Evolutionary conservation across 768 basidiomycete species (phyloP).

Genomic region (Leucocoprinus leucothites): DNA sequence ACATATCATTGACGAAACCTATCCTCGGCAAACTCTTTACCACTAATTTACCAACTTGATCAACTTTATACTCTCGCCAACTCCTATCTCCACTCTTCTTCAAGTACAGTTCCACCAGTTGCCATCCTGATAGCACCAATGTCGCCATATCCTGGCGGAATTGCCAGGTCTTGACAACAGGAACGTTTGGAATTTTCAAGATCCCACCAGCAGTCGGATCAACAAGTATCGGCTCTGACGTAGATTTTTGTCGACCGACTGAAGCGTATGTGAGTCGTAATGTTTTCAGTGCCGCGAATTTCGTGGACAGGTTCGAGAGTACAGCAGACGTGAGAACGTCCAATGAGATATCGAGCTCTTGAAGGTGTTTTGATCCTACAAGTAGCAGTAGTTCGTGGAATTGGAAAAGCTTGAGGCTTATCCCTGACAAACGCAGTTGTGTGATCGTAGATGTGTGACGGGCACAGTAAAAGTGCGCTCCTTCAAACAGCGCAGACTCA

Average conservation of each 20-base stretch:
- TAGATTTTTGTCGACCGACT: conserved; percentile 6
- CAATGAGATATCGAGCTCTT: conserved; percentile 4
- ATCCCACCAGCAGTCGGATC: conserved; percentile 9
- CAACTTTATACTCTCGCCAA: conserved; percentile 5
- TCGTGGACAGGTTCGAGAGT: conserved; percentile 6
- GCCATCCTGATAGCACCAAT: neutral
- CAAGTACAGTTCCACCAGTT: neutral
- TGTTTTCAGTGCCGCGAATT: neutral
- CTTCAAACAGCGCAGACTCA: conserved; percentile 4
- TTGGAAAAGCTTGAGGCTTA: conserved; percentile 2
- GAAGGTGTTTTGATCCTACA: conserved; percentile 1
- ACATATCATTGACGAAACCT: conserved; percentile 10
- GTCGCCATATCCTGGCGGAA: conserved; percentile 10
- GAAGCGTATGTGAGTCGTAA: conserved; percentile 3
- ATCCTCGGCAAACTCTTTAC: conserved; percentile 9
- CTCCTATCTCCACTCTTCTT: conserved; percentile 2
- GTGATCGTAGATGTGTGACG: conserved; percentile 9
- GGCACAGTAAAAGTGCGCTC: conserved; percentile 3
- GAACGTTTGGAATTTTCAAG: conserved; percentile 9
- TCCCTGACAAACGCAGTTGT: conserved; percentile 3
- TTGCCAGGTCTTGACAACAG: conserved; percentile 9
- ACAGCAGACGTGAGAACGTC: conserved; percentile 11
- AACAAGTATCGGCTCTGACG: conserved; percentile 1
- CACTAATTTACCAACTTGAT: conserved; percentile 7
- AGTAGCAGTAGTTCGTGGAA: conserved; percentile 9